A percentile compares a stretch with the other conserved stretches of the same genome.
These are phyloP conservation scores for Mucor plumbeus DNA, from an alignment of 371 early-diverging fungal genomes.

Conservation along the genomic window DNA sequence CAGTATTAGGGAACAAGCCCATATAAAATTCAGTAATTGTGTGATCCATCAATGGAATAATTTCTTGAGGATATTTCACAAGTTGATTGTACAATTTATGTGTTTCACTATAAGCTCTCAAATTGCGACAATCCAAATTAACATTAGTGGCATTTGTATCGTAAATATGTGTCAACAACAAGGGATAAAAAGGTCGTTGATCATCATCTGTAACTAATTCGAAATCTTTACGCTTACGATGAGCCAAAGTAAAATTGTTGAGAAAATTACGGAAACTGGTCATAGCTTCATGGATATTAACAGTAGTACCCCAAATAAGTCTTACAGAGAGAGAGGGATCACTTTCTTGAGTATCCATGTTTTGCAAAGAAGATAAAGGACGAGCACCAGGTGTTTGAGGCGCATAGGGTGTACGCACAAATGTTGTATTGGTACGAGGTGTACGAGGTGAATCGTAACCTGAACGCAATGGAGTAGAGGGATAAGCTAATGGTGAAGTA, in stretches of 20 bases:
- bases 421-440: conserved; percentile 37
- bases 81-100: conserved; percentile 85
- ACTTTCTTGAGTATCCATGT: conserved; percentile 43
- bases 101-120: conserved; percentile 72
- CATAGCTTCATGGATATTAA: conserved; percentile 93
- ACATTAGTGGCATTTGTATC: conserved; percentile 64
- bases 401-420: conserved; percentile 46
- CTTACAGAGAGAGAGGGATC: conserved; percentile 57
- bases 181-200: conserved; percentile 73
- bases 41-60: conserved; percentile 96
- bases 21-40: conserved; percentile 81
- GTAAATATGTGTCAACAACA: conserved; percentile 60
- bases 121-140: conserved; percentile 91
- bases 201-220: conserved; percentile 54
- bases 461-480: conserved; percentile 44
- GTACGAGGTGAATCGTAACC: conserved; percentile 28
- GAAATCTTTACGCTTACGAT: conserved; percentile 59
- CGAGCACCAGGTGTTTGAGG: conserved; percentile 32
- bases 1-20: conserved; percentile 67
- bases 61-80: conserved; percentile 97
- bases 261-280: conserved; percentile 92
- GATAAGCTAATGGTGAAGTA: conserved; percentile 50
- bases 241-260: conserved; percentile 69
- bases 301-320: conserved; percentile 99
- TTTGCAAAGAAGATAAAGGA: conserved; percentile 19